Percentiles rank a stretch among this genome's conserved stretches.
Evolutionary conservation across 2,329 filamentous ascomycete genomes (phyloP).

Genomic region (Paracoccidioides brasiliensis): DNA sequence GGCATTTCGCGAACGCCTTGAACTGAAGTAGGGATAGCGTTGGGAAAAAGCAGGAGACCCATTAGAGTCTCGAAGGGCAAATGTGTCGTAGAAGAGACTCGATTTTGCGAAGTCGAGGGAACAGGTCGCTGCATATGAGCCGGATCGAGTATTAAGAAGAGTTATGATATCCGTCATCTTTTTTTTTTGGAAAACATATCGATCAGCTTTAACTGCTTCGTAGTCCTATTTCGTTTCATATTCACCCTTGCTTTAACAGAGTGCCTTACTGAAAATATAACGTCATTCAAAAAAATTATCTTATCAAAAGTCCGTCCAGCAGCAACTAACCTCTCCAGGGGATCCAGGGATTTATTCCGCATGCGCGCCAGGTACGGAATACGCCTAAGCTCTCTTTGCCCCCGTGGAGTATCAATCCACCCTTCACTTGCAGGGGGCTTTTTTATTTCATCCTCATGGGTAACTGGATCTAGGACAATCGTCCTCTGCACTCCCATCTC

Average conservation of each 20-base stretch:
- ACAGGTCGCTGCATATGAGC: slow-evolving; percentile 54
- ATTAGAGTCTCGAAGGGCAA: slow-evolving; percentile 54
- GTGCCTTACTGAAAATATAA: slow-evolving; percentile 29
- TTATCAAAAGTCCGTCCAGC: slow-evolving; percentile 44
- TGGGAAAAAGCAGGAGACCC: slow-evolving; percentile 51
- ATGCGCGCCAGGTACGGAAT: slow-evolving; percentile 56
- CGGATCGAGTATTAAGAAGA: slow-evolving; percentile 45
- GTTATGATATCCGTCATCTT: slow-evolving; percentile 40
- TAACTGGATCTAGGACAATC: slow-evolving; percentile 46
- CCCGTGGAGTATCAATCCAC: slow-evolving; percentile 49
- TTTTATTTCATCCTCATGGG: slow-evolving; percentile 45
- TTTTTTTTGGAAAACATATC: slow-evolving; percentile 18
- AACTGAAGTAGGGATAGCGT: slow-evolving; percentile 47
- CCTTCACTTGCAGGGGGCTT: slow-evolving; percentile 37
- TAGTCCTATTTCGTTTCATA: background rate
- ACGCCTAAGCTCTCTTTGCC: slow-evolving; percentile 45
- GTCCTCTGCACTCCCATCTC: slow-evolving; percentile 40
- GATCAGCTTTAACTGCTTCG: background rate
- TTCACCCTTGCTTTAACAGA: background rate
- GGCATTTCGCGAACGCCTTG: slow-evolving; percentile 9
- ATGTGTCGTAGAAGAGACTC: slow-evolving; percentile 60
- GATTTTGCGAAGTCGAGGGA: slow-evolving; percentile 57
- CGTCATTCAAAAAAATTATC: slow-evolving; percentile 44
- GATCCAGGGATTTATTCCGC: slow-evolving; percentile 51
- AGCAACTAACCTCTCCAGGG: slow-evolving; percentile 40